phyloP scores from a whole-genome alignment of 2,329 filamentous ascomycete species.

The Zymoseptoria tritici region DNA sequence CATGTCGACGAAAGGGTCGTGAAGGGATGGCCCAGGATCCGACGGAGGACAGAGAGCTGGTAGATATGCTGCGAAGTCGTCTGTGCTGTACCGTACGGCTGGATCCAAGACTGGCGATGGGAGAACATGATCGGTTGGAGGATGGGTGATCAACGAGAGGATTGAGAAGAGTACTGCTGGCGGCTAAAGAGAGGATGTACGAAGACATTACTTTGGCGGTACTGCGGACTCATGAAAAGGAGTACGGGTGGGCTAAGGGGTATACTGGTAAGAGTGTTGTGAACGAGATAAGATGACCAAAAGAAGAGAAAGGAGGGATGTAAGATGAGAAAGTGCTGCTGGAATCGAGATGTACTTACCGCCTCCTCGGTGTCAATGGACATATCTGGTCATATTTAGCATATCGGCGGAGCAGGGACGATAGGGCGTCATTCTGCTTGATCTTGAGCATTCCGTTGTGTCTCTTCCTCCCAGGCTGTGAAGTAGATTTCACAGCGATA shows the following conservation, averaged over 20 bases:
- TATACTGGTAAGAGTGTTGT: background rate
- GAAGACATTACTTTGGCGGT: constrained; percentile 7
- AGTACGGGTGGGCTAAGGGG: background rate
- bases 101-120: constrained; percentile 17
- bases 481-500: too few relatives aligned
- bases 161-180: constrained; percentile 4
- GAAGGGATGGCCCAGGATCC: constrained; percentile 8
- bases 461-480: background rate
- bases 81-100: constrained; percentile 21
- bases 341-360: background rate
- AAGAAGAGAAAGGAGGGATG: background rate
- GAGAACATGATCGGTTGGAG: constrained; percentile 16
- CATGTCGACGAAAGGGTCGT: background rate
- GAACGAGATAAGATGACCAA: background rate
- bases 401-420: background rate
- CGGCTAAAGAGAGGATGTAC: constrained; percentile 5
- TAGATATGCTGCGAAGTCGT: constrained; percentile 21
- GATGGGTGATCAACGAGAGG: constrained; percentile 1
- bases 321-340: background rate
- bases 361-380: background rate
- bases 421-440: background rate
- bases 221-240: background rate
- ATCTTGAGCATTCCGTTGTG: background rate
- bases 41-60: constrained; percentile 22
- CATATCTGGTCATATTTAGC: background rate